Conservation (phyloP, 129 eudicot genomes). For the Artemisia annua region DNA sequence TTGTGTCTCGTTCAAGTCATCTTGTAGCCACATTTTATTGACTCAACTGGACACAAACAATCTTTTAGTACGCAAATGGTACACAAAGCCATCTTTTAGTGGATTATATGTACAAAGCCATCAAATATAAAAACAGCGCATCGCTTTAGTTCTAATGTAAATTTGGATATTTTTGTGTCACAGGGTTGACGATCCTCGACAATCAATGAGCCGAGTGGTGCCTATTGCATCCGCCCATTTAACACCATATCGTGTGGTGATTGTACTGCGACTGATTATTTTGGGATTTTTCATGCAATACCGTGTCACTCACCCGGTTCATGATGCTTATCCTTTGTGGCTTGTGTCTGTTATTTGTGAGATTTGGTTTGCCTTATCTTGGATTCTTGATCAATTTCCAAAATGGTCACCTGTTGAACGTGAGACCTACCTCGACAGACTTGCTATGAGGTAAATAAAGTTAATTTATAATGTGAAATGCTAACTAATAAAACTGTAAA, state of each 20-base stretch:
- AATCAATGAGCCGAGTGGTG: conserved; percentile 80
- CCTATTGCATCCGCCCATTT: conserved; percentile 69
- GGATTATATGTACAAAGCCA: no score
- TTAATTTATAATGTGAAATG: neutral
- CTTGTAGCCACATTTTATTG: no score
- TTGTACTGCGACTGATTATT: conserved; percentile 67
- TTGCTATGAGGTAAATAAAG: conserved; percentile 56
- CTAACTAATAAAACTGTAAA: no score
- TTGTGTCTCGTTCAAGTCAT: no score
- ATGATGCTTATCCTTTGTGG: conserved; percentile 87
- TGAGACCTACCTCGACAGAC: conserved; percentile 82
- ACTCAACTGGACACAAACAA: no score
- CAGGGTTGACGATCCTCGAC: conserved; percentile 85
- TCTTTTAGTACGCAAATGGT: no score
- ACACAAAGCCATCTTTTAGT: no score
- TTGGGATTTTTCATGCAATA: conserved; percentile 80
- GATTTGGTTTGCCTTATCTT: conserved; percentile 84
- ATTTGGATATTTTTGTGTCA: conserved; percentile 12
- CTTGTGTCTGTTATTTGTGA: conserved; percentile 82
- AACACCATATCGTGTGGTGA: conserved; percentile 75
- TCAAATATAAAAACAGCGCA: no score
- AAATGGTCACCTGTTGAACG: conserved; percentile 85
- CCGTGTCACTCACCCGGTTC: conserved; percentile 78
- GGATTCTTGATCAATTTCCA: conserved; percentile 91
- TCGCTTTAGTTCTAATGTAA: neutral